Base-by-base conservation (phyloP, 106 monocot genomes). In the Allium cepa region DNA sequence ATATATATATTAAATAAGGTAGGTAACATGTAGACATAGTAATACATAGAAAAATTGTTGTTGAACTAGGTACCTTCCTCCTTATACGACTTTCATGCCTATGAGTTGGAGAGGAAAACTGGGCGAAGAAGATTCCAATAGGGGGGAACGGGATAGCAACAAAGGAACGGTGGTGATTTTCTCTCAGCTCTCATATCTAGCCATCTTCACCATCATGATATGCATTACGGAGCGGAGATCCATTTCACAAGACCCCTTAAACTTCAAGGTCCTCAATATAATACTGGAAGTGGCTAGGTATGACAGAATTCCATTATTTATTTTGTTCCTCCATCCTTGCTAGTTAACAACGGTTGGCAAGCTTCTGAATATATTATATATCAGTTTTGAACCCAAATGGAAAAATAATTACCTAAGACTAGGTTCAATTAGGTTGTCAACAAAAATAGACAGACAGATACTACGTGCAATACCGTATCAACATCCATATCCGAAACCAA, bases 261-360 rank as follows among this genome's bases (percentile, higher is more conserved):
- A 87, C 64, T 83, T 83, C 77, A 71, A 67, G 55, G 55, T 77
- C 46, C 66, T 87, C 10, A 80, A 72, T 61, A 64, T 82, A 57
- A 62, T 82, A 12, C 65, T 79, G n/a, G 86, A 87, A 73, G 73
- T 77, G 10, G 70, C 69, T 51, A 87, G 82, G 86, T 70, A 78
- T 53, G 61, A 55, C 1, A 55, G 13, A 7, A 10, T 59, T 64
- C n/a, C 53, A 57, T 9, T 7, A 11, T 55, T 12, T 12, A 3
- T 55, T 55, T 55, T 55, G 53, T 15, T 12, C 15, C 53, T 55
- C 53, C 53, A 36, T 8, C 63, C 26, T 63, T 0, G 11, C 7
- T 60, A 60, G 17, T 15, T 46, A 50, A 36, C 36, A 36, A 36
- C 36, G 5, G 36, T 36, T 36, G 36, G 36, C 36, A 36, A 36